These are phyloP conservation scores for Calocybe indica DNA, from an alignment of 768 basidiomycete species.

Conservation along the genomic window DNA sequence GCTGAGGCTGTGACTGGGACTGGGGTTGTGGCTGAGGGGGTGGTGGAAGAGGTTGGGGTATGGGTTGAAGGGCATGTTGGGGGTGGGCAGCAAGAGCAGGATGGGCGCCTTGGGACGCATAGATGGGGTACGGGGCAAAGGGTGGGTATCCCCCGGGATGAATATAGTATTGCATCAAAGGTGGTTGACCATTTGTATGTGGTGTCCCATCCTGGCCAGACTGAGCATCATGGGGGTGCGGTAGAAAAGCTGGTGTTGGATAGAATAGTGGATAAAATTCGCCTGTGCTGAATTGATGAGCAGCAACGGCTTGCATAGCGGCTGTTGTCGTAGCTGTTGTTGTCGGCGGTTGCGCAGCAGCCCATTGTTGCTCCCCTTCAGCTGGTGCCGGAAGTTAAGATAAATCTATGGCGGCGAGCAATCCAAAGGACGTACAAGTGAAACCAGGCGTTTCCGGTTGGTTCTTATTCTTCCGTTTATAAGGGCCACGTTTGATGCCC, in stretches of 20 bases:
- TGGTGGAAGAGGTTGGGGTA: constrained; percentile 3
- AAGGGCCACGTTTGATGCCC: constrained; percentile 83
- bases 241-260: constrained; percentile 24
- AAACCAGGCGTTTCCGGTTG: background rate
- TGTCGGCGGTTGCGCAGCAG: constrained; percentile 13
- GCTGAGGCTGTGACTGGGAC: background rate
- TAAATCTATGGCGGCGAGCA: constrained; percentile 1
- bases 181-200: constrained; percentile 28
- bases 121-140: constrained; percentile 22
- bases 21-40: background rate
- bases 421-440: background rate
- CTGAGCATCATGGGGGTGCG: constrained; percentile 1
- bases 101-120: constrained; percentile 1
- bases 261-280: constrained; percentile 39
- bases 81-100: constrained; percentile 12
- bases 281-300: constrained; percentile 22
- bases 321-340: constrained; percentile 19
- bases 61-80: constrained; percentile 22
- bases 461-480: constrained; percentile 56
- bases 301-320: constrained; percentile 23
- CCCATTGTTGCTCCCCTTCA: constrained; percentile 23
- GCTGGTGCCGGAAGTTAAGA: background rate
- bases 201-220: background rate
- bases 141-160: constrained; percentile 28
- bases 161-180: constrained; percentile 34